Evolutionary conservation across 768 basidiomycete genomes (phyloP).

Genomic region (Pulveroboletus sp.): DNA sequence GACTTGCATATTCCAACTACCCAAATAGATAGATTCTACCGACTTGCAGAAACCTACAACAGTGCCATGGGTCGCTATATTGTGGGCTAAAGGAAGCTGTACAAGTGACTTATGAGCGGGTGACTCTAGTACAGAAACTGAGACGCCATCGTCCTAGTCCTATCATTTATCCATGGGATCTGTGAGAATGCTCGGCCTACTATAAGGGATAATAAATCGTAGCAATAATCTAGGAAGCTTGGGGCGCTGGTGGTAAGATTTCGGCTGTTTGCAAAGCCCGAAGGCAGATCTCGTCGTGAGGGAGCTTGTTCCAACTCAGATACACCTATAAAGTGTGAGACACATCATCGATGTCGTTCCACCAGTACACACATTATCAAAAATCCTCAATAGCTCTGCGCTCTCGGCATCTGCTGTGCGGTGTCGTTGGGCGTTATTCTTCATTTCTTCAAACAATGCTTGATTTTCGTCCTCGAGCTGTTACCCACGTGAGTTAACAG

Average conservation of each 20-base stretch:
- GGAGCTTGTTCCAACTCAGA: slow-evolving; percentile 49
- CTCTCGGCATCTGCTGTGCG: slow-evolving; percentile 44
- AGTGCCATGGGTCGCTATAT: too few relatives aligned
- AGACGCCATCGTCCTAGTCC: neutral
- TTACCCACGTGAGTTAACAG: neutral
- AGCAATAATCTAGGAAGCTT: neutral
- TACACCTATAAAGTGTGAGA: slow-evolving; percentile 36
- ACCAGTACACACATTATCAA: slow-evolving; percentile 45
- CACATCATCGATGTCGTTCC: neutral
- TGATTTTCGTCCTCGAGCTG: slow-evolving; percentile 60
- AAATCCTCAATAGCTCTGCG: slow-evolving; percentile 43
- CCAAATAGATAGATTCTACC: neutral
- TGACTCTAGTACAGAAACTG: neutral
- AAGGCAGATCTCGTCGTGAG: slow-evolving; percentile 58
- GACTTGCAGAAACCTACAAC: neutral
- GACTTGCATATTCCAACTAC: neutral
- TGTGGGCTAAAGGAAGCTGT: neutral
- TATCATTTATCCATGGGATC: neutral
- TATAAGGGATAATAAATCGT: neutral
- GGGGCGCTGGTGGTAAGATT: slow-evolving; percentile 30
- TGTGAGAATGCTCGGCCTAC: neutral
- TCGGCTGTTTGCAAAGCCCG: slow-evolving; percentile 40
- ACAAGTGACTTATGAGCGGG: neutral
- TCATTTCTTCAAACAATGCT: slow-evolving; percentile 42
- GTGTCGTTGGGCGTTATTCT: slow-evolving; percentile 43